Conservation (phyloP, 1,284 basidiomycete species). For the Tremellales sp. region DNA sequence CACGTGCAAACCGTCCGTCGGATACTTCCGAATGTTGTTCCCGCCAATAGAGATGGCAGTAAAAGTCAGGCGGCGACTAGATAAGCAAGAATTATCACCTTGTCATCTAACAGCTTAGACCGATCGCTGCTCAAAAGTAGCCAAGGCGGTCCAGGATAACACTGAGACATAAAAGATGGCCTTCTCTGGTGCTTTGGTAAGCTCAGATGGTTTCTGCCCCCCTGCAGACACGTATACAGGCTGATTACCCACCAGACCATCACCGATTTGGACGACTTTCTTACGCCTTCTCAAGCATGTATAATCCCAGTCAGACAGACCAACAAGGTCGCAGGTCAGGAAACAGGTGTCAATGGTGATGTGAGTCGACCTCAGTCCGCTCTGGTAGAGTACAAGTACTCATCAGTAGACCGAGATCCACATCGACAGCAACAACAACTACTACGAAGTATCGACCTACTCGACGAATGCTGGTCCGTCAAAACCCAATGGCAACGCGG, state of each 20-base stretch:
- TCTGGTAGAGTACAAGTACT: not conserved
- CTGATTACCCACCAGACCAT: slow-evolving; percentile 25
- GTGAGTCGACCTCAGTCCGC: slow-evolving; percentile 8
- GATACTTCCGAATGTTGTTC: too few species aligned
- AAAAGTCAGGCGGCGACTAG: too few species aligned
- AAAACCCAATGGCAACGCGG: slow-evolving; percentile 16
- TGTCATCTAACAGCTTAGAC: not conserved
- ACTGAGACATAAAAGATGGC: slow-evolving; percentile 56
- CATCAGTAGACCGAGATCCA: slow-evolving; percentile 69
- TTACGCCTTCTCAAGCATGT: slow-evolving; percentile 94
- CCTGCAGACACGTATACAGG: not conserved
- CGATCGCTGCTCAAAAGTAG: not conserved
- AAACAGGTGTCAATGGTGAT: slow-evolving; percentile 13
- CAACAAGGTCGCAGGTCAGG: slow-evolving; percentile 18
- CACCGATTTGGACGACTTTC: slow-evolving; percentile 96
- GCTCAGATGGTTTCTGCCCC: slow-evolving; percentile 27
- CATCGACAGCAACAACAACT: slow-evolving; percentile 60
- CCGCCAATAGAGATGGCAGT: too few species aligned
- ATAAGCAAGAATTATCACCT: not conserved
- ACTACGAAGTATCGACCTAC: slow-evolving; percentile 46
- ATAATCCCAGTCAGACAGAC: slow-evolving; percentile 77
- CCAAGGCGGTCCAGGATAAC: not conserved
- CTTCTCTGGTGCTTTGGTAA: slow-evolving; percentile 82
- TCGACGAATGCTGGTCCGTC: slow-evolving; percentile 31
- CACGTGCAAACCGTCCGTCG: too few species aligned